Evolutionary conservation across 139 green algal species (phyloP).

Genomic region (Parachlorella kessleri): DNA sequence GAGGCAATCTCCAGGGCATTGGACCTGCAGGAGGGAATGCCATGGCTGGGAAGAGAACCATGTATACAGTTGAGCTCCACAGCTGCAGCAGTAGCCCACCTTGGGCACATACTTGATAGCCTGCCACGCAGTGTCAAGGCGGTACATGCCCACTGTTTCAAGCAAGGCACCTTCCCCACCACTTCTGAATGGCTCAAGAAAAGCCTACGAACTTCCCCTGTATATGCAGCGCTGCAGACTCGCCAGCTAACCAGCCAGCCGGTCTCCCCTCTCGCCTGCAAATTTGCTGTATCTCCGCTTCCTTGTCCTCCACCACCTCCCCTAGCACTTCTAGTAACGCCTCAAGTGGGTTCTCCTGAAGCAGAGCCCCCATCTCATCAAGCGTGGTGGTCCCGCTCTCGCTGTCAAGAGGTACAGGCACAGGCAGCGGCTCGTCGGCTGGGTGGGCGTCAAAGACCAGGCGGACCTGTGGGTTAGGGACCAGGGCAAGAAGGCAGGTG

Average conservation of each 20-base stretch:
- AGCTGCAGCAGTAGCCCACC: no score
- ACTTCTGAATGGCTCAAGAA: no score
- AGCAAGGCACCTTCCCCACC: no score
- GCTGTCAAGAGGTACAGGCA: background rate
- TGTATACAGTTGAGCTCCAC: no score
- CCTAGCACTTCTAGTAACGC: constrained; percentile 34
- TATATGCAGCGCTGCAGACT: no score
- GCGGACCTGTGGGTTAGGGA: background rate
- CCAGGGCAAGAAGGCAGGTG: no score
- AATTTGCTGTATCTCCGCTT: constrained; percentile 46
- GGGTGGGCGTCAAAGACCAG: constrained; percentile 40
- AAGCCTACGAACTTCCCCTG: no score
- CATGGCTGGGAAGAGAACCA: no score
- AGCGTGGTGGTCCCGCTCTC: constrained; percentile 15
- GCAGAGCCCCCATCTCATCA: background rate
- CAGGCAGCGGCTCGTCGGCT: background rate
- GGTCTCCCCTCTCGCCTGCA: constrained; percentile 45
- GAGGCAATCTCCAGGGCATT: constrained; percentile 64
- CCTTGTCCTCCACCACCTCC: constrained; percentile 53
- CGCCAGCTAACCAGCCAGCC: no score
- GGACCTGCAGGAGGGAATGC: constrained; percentile 22
- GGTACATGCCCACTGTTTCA: no score
- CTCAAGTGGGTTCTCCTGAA: background rate
- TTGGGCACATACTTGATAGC: no score
- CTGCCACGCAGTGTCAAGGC: no score